These are phyloP conservation scores for Saccharomycopsis sp. DNA, from an alignment of 805 yeast genomes.

Conservation along the genomic window DNA sequence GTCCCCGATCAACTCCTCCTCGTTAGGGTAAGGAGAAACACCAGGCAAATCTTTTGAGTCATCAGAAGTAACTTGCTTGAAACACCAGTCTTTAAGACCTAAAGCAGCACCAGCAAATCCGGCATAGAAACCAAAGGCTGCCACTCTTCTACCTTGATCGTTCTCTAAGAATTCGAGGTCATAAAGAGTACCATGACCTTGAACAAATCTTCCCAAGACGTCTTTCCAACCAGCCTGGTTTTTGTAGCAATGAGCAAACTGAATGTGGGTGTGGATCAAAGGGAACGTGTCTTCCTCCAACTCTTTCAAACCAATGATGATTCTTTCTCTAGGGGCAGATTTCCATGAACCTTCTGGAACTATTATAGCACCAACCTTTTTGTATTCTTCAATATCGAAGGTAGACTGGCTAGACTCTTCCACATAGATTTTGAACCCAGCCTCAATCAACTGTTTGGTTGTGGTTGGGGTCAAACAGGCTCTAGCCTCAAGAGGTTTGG, in stretches of 20 bases:
- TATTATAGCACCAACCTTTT: conserved; percentile 71
- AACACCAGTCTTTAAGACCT: conserved; percentile 91
- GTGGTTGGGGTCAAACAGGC: conserved; percentile 94
- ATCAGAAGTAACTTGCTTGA: conserved; percentile 70
- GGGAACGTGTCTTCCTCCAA: conserved; percentile 92
- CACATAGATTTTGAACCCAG: conserved; percentile 84
- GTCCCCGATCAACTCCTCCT: conserved; percentile 63
- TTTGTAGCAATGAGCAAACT: conserved; percentile 98
- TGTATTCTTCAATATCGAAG: conserved; percentile 71
- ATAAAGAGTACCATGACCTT: conserved; percentile 84
- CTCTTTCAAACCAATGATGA: conserved; percentile 91
- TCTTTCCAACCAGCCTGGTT: conserved; percentile 97
- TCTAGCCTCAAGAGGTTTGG: conserved; percentile 95
- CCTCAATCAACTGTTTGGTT: conserved; percentile 71
- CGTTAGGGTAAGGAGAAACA: conserved; percentile 77
- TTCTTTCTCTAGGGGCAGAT: conserved; percentile 81
- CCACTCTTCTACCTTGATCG: conserved; percentile 95
- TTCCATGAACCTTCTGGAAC: conserved; percentile 95
- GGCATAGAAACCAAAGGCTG: conserved; percentile 99
- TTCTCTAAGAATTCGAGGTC: conserved; percentile 93
- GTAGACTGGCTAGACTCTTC: conserved; percentile 84
- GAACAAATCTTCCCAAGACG: conserved; percentile 81
- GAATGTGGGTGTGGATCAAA: conserved; percentile 90
- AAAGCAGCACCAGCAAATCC: conserved; percentile 99
- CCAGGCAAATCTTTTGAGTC: conserved; percentile 62